A percentile compares a stretch with the other conserved stretches of the same genome.
Conservation (phyloP, 139 green algal genomes). For the Deuterostichococcus epilithicus region DNA sequence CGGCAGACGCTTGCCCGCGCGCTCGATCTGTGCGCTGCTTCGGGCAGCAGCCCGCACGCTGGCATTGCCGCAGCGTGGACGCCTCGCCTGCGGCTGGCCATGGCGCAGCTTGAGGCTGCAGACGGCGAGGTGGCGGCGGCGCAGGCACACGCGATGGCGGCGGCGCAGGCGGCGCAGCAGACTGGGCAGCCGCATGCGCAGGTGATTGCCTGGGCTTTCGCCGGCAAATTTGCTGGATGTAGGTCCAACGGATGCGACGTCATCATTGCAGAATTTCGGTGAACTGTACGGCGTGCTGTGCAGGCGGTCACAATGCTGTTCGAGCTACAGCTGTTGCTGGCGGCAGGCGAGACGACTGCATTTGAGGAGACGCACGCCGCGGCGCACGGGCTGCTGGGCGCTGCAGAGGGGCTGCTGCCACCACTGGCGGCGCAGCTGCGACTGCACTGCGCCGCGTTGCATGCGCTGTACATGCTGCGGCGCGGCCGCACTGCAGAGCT, state of each 20-base stretch:
- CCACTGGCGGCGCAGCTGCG: background rate
- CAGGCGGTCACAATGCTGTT: background rate
- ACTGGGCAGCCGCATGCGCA: background rate
- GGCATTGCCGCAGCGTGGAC: background rate
- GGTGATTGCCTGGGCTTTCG: background rate
- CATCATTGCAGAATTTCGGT: too few species aligned
- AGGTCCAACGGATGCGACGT: too few species aligned
- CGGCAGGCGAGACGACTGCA: background rate
- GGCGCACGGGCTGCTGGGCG: background rate
- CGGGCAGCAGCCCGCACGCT: background rate
- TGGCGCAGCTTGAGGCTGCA: background rate
- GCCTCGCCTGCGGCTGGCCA: background rate
- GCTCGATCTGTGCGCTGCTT: background rate
- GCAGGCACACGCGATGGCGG: background rate
- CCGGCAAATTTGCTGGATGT: too few species aligned
- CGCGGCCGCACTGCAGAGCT: background rate
- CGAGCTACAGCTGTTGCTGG: background rate
- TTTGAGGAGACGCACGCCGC: background rate
- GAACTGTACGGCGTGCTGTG: too few species aligned
- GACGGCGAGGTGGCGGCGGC: background rate
- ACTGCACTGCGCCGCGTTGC: background rate
- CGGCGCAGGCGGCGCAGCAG: background rate
- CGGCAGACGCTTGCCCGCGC: background rate
- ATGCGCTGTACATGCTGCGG: background rate
- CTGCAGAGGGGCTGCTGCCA: background rate